Base-by-base conservation (phyloP, 2,329 filamentous ascomycete species). In the Cadophora gregata region DNA sequence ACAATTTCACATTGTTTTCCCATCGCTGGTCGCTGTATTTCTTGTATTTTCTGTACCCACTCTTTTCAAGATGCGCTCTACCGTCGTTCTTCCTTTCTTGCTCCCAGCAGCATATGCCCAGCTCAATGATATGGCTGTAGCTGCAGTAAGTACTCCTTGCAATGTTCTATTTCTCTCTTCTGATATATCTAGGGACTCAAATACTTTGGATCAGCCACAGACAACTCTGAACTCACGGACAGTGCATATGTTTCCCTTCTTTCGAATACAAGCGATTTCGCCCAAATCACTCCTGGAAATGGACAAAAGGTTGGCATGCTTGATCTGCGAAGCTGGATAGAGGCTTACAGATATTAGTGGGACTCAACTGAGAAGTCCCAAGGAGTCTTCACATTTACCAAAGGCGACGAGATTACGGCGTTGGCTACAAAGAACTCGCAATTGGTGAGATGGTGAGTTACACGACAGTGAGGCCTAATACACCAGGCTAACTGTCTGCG, bases 361-460 rank as follows among this genome's bases (percentile, higher is more conserved):
- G 60, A 67, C 45, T 61, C 65, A 4, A 67, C 66, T 19, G 63
- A 69, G 45, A 59, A 58, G n/a, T 59, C 27, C n/a, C 61, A 66
- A 3, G 60, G 64, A 10, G 63, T 53, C 2, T 69, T 69, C 36
- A 31, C 65, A 12, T 71, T 69, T 29, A 59, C 62, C 10, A 65
- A 67, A 6, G 69, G 67, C 12, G 67, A 69, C 51, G 67, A 59
- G 24, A 59, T 69, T 7, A 53, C 67, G 3, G 59, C 65, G 14
- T 47, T 64, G 8, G 67, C 63, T 24, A 42, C 63, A 16, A 69
- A 66, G 4, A 69, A 71, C 33, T 36, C 42, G 2, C 62, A 85
- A 77, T 71, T 86, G 25, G 72, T 90, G 63, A 81, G 89, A 65
- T 91, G 89, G 42, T 47, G 42, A 21, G 42, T 47, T 2, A 2